Evolutionary conservation across 139 green algal species (phyloP).

Genomic region (Chlorella sp.): DNA sequence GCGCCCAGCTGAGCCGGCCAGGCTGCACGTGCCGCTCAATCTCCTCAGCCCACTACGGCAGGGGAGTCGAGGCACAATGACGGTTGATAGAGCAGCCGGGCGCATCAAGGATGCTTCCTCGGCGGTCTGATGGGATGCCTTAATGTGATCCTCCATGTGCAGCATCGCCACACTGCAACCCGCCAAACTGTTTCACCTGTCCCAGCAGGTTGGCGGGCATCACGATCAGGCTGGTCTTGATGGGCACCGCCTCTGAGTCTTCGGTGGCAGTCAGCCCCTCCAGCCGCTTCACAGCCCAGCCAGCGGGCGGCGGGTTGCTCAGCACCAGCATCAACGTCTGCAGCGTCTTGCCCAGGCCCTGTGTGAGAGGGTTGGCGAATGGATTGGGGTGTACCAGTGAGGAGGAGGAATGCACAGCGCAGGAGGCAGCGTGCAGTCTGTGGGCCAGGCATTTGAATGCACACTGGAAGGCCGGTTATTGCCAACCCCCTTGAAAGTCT

Average conservation of each 20-base stretch:
- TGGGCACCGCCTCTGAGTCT: conserved; percentile 44
- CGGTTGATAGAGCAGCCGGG: neutral
- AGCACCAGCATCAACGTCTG: conserved; percentile 66
- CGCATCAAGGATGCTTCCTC: too few relatives aligned
- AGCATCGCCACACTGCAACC: neutral
- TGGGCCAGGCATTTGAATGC: too few relatives aligned
- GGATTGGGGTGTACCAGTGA: too few relatives aligned
- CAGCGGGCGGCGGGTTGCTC: conserved; percentile 36
- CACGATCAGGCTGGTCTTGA: conserved; percentile 69
- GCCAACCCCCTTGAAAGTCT: too few relatives aligned
- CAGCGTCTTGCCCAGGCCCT: conserved; percentile 68
- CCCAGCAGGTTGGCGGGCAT: conserved; percentile 11
- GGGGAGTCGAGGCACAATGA: neutral
- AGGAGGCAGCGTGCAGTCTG: too few relatives aligned
- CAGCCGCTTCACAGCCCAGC: conserved; percentile 47
- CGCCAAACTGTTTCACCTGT: neutral
- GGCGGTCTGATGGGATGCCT: too few relatives aligned
- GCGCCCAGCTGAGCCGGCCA: conserved; percentile 48
- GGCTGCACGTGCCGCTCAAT: conserved; percentile 55
- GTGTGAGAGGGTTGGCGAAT: neutral
- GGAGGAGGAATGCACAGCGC: too few relatives aligned
- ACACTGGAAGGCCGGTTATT: too few relatives aligned
- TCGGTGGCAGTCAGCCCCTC: neutral
- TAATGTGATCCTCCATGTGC: too few relatives aligned
- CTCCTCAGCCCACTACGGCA: conserved; percentile 59